Evolutionary conservation across 257 asterid genomes (phyloP), one percentile per base, ranked within the genome.

Genomic region (Mentha longifolia): DNA sequence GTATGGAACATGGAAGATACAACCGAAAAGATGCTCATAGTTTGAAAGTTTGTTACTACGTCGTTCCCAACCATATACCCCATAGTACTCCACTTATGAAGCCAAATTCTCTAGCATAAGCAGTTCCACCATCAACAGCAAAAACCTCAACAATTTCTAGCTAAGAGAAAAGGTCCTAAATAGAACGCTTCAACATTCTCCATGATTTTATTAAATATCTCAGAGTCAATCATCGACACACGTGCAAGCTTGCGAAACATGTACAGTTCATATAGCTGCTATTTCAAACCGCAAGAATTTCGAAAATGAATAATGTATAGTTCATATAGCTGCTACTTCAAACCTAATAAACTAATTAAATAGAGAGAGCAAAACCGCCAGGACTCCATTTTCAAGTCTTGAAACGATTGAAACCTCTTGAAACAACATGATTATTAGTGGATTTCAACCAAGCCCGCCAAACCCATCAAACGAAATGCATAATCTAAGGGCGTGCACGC

Each of bases 1-100:
- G 19, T 19, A 73, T 1, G 20, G n/a, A n/a, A n/a, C n/a, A n/a
- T n/a, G n/a, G 37, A 31, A 60, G 30, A 64, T 49, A 57, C 50
- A 6, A 19, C 51, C 13, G 47, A 61, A 72, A 45, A 45, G 16
- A 60, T 31, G 66, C 16, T 13, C 35, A 71, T 20, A 43, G 43
- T 25, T 13, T 41, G 19, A 35, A 71, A 2, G 47, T 42, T 42
- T 7, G 15, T 64, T 17, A 5, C 20, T 59, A 4, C 4, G 3
- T 57, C 20, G 3, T 13, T 57, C 20, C 16, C 63, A 57, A 5
- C 11, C 63, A 30, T 57, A 57, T 57, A 13, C 9, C 14, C 5
- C 42, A 57, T 28, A 28, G 31, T 28, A 20, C 30, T 41, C 41
- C 49, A 55, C 41, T 9, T 54, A 13, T 39, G 43, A 33, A 68